Conservation (phyloP, 331 rosid species). For the Quercus lobata region DNA sequence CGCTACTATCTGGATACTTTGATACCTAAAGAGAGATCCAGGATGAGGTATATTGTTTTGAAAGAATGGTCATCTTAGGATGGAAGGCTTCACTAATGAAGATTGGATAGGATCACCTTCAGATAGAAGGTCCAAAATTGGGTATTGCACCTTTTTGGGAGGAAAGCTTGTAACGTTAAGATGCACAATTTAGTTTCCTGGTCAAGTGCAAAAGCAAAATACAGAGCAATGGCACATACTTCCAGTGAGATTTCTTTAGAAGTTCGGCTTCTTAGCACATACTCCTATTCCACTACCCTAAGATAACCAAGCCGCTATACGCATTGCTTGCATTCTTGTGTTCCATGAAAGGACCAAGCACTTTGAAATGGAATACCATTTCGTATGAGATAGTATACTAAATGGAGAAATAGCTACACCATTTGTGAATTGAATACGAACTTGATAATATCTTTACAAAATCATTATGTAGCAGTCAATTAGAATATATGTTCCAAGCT, state of each 20-base stretch:
- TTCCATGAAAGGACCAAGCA: too few relatives aligned
- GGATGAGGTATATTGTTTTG: background rate
- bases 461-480: too few relatives aligned
- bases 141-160: background rate
- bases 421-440: too few relatives aligned
- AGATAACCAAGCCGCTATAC: background rate
- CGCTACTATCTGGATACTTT: background rate
- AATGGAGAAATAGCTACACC: too few relatives aligned
- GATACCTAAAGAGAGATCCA: background rate
- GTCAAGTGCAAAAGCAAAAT: background rate
- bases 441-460: too few relatives aligned
- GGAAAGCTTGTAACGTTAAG: background rate
- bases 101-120: background rate
- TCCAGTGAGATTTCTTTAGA: background rate
- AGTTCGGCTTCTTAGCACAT: background rate
- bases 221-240: background rate
- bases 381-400: too few relatives aligned
- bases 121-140: background rate
- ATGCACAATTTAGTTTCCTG: background rate
- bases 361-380: too few relatives aligned
- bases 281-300: background rate
- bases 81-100: background rate
- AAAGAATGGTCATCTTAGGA: background rate
- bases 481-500: too few relatives aligned
- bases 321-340: background rate